Evolutionary conservation across 2,329 filamentous ascomycete species (phyloP).

Genomic region (Orbilia brochopaga): DNA sequence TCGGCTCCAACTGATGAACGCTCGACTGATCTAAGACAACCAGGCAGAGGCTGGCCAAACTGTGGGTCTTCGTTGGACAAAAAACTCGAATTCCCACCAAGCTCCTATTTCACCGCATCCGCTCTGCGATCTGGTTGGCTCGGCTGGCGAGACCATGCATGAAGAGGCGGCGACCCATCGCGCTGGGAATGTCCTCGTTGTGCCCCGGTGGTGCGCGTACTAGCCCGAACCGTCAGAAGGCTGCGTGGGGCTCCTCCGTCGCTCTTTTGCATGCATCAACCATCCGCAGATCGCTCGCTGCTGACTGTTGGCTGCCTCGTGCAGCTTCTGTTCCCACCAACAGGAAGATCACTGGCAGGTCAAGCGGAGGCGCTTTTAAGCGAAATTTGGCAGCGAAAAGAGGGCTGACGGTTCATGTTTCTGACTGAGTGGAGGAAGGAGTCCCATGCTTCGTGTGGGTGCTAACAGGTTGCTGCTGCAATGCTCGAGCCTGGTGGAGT

Average conservation of each 20-base stretch:
- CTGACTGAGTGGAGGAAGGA: constrained; percentile 35
- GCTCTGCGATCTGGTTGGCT: constrained; percentile 42
- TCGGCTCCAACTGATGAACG: constrained; percentile 49
- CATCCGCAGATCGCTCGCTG: constrained; percentile 22
- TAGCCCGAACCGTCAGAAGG: constrained; percentile 40
- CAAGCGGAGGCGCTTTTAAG: constrained; percentile 46
- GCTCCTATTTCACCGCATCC: constrained; percentile 43
- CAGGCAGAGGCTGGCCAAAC: constrained; percentile 26
- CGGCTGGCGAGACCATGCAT: constrained; percentile 50
- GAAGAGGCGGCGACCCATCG: constrained; percentile 51
- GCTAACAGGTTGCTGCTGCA: constrained; percentile 24
- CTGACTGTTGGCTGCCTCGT: constrained; percentile 46
- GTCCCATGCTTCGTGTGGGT: constrained; percentile 4
- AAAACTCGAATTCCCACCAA: constrained; percentile 39
- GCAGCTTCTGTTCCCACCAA: constrained; percentile 38
- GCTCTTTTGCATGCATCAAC: constrained; percentile 18
- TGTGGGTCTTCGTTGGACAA: constrained; percentile 22
- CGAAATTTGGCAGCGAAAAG: constrained; percentile 48
- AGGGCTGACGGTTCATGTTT: constrained; percentile 47
- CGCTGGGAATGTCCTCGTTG: constrained; percentile 42
- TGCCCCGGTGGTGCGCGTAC: constrained; percentile 15
- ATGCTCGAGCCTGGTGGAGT: constrained; percentile 1
- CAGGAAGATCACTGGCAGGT: constrained; percentile 37
- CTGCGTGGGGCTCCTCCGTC: constrained; percentile 49
- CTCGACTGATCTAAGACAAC: constrained; percentile 49